Evolutionary conservation across 2,329 filamentous ascomycete genomes (phyloP).

Genomic region (Mollisiaceae sp.): DNA sequence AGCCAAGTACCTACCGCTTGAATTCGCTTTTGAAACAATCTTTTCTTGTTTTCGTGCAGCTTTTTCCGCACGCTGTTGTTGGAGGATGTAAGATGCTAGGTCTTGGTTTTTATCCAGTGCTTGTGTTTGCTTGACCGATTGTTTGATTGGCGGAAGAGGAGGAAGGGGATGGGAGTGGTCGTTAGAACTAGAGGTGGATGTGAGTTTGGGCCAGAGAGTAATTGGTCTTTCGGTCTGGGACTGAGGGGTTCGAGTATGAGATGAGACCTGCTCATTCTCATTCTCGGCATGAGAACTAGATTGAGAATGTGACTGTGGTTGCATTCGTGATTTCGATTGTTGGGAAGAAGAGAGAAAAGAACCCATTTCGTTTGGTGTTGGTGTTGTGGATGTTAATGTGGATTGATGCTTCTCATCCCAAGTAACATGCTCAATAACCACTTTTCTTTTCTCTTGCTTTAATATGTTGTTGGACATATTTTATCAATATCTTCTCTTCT

Average conservation of each 20-base stretch:
- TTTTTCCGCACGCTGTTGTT: neutral
- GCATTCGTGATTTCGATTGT: too few relatives aligned
- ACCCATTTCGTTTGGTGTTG: neutral
- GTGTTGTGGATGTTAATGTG: neutral
- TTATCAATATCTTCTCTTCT: too few relatives aligned
- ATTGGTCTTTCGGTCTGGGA: neutral
- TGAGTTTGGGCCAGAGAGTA: neutral
- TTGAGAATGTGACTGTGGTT: neutral
- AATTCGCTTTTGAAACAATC: neutral
- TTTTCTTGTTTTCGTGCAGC: slow-evolving; percentile 3
- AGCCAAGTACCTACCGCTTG: slow-evolving; percentile 12
- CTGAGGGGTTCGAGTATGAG: neutral
- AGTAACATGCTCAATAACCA: slow-evolving; percentile 27
- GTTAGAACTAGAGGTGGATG: too few relatives aligned
- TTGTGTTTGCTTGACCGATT: neutral
- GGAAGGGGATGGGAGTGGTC: neutral
- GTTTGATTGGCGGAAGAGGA: neutral
- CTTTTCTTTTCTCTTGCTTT: slow-evolving; percentile 6
- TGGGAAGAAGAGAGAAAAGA: neutral
- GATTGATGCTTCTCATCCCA: slow-evolving; percentile 16
- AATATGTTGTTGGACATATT: slow-evolving; percentile 1
- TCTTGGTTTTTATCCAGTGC: neutral
- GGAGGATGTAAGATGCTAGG: slow-evolving; percentile 2
- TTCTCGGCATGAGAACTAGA: neutral
- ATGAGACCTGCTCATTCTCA: neutral